These are phyloP conservation scores for Kluyveromyces siamensis DNA, from an alignment of 805 yeast species.

Conservation along the genomic window DNA sequence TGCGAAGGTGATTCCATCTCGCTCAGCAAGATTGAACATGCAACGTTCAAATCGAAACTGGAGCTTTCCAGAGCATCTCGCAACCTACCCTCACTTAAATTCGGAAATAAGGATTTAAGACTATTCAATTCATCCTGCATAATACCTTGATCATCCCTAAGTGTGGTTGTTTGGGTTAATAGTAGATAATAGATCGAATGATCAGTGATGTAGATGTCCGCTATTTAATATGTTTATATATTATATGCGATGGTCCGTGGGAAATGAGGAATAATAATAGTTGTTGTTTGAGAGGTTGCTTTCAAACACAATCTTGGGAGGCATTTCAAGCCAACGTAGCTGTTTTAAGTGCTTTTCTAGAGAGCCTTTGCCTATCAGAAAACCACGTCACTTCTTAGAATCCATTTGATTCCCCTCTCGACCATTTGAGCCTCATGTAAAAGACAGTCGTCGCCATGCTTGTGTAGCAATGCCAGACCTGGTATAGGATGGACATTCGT, in stretches of 20 bases:
- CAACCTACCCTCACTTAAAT: conserved; percentile 6
- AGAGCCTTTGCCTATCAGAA: conserved; percentile 9
- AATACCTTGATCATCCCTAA: background rate
- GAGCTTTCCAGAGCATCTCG: conserved; percentile 12
- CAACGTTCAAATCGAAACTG: conserved; percentile 13
- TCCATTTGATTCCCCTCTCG: conserved; percentile 49
- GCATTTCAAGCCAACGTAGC: too few relatives aligned
- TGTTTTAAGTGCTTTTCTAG: background rate
- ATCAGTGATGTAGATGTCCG: background rate
- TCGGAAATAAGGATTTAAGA: conserved; percentile 17
- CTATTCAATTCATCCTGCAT: background rate
- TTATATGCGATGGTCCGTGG: background rate
- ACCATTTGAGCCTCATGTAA: conserved; percentile 51
- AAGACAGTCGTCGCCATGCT: conserved; percentile 58
- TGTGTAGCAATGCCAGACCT: conserved; percentile 53
- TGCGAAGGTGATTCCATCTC: conserved; percentile 6
- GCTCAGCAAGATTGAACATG: conserved; percentile 19
- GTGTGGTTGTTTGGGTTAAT: background rate
- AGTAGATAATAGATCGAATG: too few relatives aligned
- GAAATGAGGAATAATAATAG: background rate
- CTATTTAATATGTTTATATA: background rate
- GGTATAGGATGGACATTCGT: conserved; percentile 37
- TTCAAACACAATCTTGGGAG: too few relatives aligned
- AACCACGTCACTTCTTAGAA: conserved; percentile 49
- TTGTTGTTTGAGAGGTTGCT: background rate